Evolutionary conservation across 2,329 filamentous ascomycete genomes (phyloP).

Genomic region (Ascochyta koolunga): DNA sequence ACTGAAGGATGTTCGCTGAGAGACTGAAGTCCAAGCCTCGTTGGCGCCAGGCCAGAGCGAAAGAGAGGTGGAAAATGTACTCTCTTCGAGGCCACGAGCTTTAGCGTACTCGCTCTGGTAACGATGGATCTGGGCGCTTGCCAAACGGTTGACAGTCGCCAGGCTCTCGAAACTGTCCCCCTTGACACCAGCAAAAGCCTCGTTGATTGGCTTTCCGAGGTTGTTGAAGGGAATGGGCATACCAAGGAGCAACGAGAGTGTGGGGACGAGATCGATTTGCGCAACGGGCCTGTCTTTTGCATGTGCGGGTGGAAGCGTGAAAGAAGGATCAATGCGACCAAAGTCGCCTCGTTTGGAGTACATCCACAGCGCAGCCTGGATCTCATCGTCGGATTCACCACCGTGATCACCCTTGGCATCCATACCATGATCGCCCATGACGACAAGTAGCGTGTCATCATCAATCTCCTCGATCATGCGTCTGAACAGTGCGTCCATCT

Average conservation of each 20-base stretch:
- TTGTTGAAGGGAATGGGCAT: constrained; percentile 97
- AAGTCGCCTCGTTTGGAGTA: constrained; percentile 89
- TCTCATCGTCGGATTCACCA: constrained; percentile 96
- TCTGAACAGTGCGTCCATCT: constrained; percentile 85
- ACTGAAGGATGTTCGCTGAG: constrained; percentile 23
- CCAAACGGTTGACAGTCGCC: constrained; percentile 75
- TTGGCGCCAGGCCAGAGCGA: constrained; percentile 67
- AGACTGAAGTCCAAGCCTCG: constrained; percentile 56
- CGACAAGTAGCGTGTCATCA: constrained; percentile 83
- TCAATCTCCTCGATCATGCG: constrained; percentile 75
- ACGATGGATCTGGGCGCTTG: constrained; percentile 83
- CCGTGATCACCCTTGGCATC: constrained; percentile 96
- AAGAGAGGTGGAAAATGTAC: constrained; percentile 60
- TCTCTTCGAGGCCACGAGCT: constrained; percentile 71
- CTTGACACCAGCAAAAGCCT: constrained; percentile 78
- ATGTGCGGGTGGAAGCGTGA: constrained; percentile 64
- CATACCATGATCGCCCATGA: constrained; percentile 99
- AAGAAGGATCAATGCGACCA: constrained; percentile 72
- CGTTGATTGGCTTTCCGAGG: constrained; percentile 88
- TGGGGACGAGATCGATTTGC: constrained; percentile 96
- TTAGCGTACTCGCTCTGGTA: constrained; percentile 85
- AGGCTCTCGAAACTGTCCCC: constrained; percentile 78
- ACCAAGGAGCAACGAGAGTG: constrained; percentile 83
- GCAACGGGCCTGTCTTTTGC: constrained; percentile 77
- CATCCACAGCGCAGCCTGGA: constrained; percentile 97